phyloP scores from a whole-genome alignment of 768 basidiomycete species.

The Auricularia sp. region DNA sequence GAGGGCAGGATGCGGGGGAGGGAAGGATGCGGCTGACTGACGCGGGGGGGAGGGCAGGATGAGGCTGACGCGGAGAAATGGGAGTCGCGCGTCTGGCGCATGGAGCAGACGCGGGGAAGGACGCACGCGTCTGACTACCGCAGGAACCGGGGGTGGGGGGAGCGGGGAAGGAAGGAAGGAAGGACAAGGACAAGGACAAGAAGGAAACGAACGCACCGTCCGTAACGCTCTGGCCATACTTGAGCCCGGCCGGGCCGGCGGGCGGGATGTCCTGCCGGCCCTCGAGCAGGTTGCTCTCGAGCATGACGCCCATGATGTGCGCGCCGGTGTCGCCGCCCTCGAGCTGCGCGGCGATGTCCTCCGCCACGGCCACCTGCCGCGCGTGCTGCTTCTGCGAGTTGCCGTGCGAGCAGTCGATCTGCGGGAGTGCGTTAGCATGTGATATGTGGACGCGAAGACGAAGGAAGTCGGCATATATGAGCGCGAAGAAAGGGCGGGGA shows the following conservation, averaged over 20 bases:
- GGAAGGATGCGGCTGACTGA: too few species aligned
- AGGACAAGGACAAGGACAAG: too few species aligned
- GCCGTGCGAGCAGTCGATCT: constrained; percentile 97
- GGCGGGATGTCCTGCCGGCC: constrained; percentile 74
- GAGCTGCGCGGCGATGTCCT: constrained; percentile 74
- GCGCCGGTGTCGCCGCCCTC: constrained; percentile 58
- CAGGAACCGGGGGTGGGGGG: too few species aligned
- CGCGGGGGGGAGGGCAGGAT: too few species aligned
- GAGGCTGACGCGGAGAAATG: too few species aligned
- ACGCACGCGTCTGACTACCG: too few species aligned
- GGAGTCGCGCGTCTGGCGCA: too few species aligned
- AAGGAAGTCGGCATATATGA: too few species aligned
- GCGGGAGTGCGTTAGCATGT: background rate
- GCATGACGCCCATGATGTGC: constrained; percentile 87
- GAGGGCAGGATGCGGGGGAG: too few species aligned
- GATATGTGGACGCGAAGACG: background rate
- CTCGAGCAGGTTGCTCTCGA: constrained; percentile 84
- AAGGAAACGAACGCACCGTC: constrained; percentile 37
- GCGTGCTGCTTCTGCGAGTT: constrained; percentile 88
- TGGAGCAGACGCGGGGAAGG: too few species aligned
- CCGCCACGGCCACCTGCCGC: constrained; percentile 80
- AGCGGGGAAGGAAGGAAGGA: too few species aligned
- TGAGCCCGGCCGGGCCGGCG: constrained; percentile 58
- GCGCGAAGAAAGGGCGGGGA: background rate
- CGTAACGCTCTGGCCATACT: constrained; percentile 80